Evolutionary conservation across 139 green algal species (phyloP).

Genomic region (Volvox reticuliferus): DNA sequence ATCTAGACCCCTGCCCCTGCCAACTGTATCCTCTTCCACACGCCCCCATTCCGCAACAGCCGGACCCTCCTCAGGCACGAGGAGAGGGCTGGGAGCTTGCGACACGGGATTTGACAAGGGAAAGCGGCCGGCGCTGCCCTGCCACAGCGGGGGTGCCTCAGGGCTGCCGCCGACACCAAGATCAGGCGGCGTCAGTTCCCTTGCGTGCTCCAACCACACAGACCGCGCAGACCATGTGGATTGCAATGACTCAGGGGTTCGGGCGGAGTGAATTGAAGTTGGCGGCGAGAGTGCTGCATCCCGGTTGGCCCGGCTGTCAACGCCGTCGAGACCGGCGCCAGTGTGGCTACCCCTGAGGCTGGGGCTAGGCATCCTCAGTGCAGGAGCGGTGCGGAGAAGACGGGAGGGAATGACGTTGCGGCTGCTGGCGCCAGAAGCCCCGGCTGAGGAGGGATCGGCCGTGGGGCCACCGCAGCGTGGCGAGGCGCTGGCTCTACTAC

Average conservation of each 20-base stretch:
- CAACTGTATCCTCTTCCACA: too few species aligned
- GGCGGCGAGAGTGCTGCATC: not conserved
- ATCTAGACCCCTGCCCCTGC: too few species aligned
- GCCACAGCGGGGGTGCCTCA: too few species aligned
- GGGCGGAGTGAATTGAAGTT: not conserved
- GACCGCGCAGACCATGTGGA: slow-evolving; percentile 8
- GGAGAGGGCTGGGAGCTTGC: too few species aligned
- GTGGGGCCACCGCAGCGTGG: slow-evolving; percentile 17
- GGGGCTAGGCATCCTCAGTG: not conserved
- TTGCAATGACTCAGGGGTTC: not conserved
- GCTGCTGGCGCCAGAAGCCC: not conserved
- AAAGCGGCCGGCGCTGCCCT: too few species aligned
- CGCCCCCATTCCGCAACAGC: too few species aligned
- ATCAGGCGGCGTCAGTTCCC: not conserved
- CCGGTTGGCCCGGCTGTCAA: not conserved
- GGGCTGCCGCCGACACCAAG: not conserved
- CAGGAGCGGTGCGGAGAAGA: not conserved
- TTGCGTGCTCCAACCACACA: not conserved
- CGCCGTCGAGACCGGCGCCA: not conserved
- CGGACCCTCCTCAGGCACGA: too few species aligned
- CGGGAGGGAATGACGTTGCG: not conserved
- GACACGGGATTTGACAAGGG: too few species aligned
- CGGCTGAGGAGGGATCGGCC: not conserved
- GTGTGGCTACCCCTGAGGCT: not conserved
- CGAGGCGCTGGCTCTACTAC: slow-evolving; percentile 26